Evolutionary conservation across 495 filamentous ascomycete genomes (phyloP).

Genomic region (Neurospora sp.): DNA sequence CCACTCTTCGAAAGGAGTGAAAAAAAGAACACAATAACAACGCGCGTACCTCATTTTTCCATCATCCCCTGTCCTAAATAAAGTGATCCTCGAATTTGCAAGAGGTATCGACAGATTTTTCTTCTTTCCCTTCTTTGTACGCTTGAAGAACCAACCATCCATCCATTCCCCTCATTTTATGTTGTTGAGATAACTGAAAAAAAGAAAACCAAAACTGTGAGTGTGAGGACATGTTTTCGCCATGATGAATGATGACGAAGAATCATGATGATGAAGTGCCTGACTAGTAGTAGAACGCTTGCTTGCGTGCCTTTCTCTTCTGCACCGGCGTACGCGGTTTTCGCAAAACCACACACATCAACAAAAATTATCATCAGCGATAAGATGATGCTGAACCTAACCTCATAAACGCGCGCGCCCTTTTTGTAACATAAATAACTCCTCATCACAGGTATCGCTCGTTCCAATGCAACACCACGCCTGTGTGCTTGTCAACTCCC

Average conservation of each 20-base stretch:
- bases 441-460: neutral
- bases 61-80: neutral
- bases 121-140: neutral
- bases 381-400: neutral
- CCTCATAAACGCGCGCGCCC: neutral
- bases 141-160: neutral
- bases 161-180: neutral
- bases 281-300: neutral
- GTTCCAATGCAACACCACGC: neutral
- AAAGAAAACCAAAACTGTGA: neutral
- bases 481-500: neutral
- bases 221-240: too few species aligned
- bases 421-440: neutral
- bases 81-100: neutral
- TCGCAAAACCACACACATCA: neutral
- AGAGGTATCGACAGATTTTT: neutral
- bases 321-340: neutral
- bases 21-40: neutral
- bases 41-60: neutral
- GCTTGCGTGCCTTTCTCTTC: neutral
- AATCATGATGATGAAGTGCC: neutral
- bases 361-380: neutral
- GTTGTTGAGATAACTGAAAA: neutral
- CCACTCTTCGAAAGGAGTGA: neutral
- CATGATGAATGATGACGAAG: neutral